Base-by-base conservation (phyloP, 441 rosid species). In the Aleurites moluccanus region DNA sequence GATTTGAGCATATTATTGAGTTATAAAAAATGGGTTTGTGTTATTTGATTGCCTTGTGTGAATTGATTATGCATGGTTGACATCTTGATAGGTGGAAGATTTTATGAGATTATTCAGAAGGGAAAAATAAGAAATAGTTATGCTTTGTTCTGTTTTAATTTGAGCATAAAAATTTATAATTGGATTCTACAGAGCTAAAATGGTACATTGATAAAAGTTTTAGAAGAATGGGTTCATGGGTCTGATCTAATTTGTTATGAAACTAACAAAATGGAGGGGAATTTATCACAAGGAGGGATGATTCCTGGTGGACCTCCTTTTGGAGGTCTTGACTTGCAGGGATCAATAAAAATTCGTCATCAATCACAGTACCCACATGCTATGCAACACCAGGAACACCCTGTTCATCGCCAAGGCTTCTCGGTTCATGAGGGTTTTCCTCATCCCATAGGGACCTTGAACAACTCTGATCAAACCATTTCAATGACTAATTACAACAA, bases 271-370 rank as follows among this genome's bases (percentile, higher is more conserved):
- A 92, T 92, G 98, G 97, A 92, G 64, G 91, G 87, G 56, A 88
- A 86, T 85, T 77, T 90, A 56, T 75, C 93, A 10, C 94, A 84
- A 77, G 93, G 96, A 79, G 89, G 89, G 73, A 83, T 85, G 81
- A 65, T 86, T 81, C 84, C 94, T 4, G 87, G 87, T 73, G 90
- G 88, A 57, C 71, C 82, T 79, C 67, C 94, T 45, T 92, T 77
- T 75, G 91, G 89, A 62, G 93, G 93, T 30, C 86, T 87, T 68
- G 93, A 92, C 78, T 83, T 91, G 77, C 96, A 88, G 76, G 85
- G 91, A 69, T 83, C 97, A 55, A 70, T 84, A 80, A 86, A 91
- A 75, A 85, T 83, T 82, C 91, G 83, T 69, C 83, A 88, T 78
- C 90, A 78, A 77, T 64, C 79, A 27, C 87, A 83, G 45, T 81